Evolutionary conservation across 1,284 basidiomycete species (phyloP).

Genomic region (Flammula alnicola): DNA sequence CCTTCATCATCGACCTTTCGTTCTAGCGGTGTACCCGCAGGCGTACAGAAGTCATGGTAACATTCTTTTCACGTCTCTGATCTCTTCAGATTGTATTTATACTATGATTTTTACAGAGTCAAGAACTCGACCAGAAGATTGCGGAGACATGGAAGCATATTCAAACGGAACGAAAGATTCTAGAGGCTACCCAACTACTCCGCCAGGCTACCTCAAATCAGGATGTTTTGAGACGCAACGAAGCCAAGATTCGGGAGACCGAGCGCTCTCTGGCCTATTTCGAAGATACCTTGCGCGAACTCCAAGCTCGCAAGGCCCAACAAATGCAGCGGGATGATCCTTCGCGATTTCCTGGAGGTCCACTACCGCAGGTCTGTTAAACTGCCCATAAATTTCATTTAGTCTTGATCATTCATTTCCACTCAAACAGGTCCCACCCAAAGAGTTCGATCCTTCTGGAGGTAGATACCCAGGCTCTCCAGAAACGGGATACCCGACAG

Average conservation of each 20-base stretch:
- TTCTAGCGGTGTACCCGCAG: constrained; percentile 26
- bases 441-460: constrained; percentile 48
- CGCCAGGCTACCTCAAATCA: constrained; percentile 85
- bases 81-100: constrained; percentile 25
- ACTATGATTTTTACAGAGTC: constrained; percentile 38
- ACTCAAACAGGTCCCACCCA: constrained; percentile 48
- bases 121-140: constrained; percentile 88
- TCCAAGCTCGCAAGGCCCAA: constrained; percentile 77
- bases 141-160: constrained; percentile 90
- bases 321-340: constrained; percentile 60
- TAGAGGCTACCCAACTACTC: constrained; percentile 84
- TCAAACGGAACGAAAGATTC: constrained; percentile 90
- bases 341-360: constrained; percentile 39
- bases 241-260: constrained; percentile 88
- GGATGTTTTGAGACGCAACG: constrained; percentile 82
- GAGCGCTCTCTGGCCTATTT: constrained; percentile 88
- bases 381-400: not conserved
- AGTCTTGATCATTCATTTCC: not conserved
- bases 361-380: constrained; percentile 22
- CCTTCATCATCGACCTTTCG: constrained; percentile 27
- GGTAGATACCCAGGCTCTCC: constrained; percentile 46
- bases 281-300: constrained; percentile 83
- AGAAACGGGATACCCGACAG: constrained; percentile 42
- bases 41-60: constrained; percentile 36
- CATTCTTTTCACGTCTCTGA: constrained; percentile 15